Percentiles rank a stretch among this genome's conserved stretches.
Conservation (phyloP, 2,329 filamentous ascomycete species). For the Aureobasidium sp. region DNA sequence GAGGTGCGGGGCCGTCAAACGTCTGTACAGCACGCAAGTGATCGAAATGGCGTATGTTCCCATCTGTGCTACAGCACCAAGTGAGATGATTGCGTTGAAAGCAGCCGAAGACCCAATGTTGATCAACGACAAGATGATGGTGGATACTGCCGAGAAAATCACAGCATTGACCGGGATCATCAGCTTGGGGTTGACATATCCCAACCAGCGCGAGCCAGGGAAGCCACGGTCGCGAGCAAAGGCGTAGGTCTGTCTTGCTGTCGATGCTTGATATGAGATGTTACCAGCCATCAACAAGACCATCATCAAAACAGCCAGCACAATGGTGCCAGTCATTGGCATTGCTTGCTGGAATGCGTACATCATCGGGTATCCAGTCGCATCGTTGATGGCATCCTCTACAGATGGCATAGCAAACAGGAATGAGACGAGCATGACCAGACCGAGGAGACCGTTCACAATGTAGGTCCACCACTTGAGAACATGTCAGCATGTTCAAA, state of each 20-base stretch:
- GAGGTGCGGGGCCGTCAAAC: conserved; percentile 29
- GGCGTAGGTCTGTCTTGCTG: conserved; percentile 30
- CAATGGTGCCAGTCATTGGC: conserved; percentile 24
- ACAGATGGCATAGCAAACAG: conserved; percentile 24
- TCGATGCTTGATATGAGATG: conserved; percentile 28
- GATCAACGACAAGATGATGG: conserved; percentile 18
- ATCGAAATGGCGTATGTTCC: conserved; percentile 36
- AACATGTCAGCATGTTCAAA: conserved; percentile 27
- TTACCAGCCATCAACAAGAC: conserved; percentile 27
- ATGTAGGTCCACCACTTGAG: conserved; percentile 16
- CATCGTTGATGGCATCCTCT: conserved; percentile 23
- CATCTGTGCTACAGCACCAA: conserved; percentile 32
- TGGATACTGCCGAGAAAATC: conserved; percentile 14
- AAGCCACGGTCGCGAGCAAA: conserved; percentile 38
- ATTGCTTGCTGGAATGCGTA: conserved; percentile 25
- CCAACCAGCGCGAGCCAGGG: conserved; percentile 29
- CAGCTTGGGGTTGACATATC: conserved; percentile 12
- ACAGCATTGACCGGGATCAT: conserved; percentile 17
- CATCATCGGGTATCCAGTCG: conserved; percentile 30
- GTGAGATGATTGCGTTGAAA: conserved; percentile 24
- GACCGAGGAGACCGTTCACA: conserved; percentile 29
- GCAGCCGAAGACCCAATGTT: conserved; percentile 18
- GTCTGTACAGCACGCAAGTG: conserved; percentile 32
- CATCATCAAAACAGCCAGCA: conserved; percentile 25
- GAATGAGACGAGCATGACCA: conserved; percentile 24